Base-by-base conservation (phyloP, 2,329 filamentous ascomycete genomes). In the Epicoccum nigrum region DNA sequence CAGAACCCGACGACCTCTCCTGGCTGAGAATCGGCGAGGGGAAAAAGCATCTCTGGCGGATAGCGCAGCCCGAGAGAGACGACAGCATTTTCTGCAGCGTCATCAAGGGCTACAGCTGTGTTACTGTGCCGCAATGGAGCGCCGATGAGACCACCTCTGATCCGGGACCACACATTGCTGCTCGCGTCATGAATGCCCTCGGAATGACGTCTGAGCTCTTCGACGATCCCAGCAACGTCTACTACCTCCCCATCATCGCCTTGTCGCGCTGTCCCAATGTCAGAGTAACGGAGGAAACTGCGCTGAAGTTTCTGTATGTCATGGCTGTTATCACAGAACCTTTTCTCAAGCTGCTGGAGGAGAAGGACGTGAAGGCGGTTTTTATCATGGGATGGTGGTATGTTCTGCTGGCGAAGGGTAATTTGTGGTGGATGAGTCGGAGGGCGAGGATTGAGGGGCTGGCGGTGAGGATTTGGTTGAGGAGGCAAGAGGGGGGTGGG, bases 1-100 rank as follows among this genome's bases (percentile, higher is more conserved):
- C 73, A 0, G 71, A 71, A 0, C 52, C 71, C 0, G 61, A 69
- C 1, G 81, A 86, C 54, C 71, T 87, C 1, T 76, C 82, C 59
- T 88, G 84, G 85, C 63, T 87, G 2, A 79, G 74, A 41, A 77
- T 87, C 64, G 78, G 75, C 50, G 76, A 81, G 11, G 81, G 82
- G 0, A 86, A 87, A 67, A 77, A 74, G 45, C 74, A 76, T 4
- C 72, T 86, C 1, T 85, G 79, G 77, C 63, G 75, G 1, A 63
- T 85, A 0, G 72, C 79, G 1, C 73, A 85, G 41, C 80, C 82
- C 0, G 51, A 74, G 4, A 72, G 80, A 8, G 59, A 72, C 0
- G 78, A 80, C 15, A 81, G 80, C 44, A 55, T 80, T 2, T 84
- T 84, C 58, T 56, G 71, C 37, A 31, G 54, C 0, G 59, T 77